A percentile compares a stretch with the other conserved stretches of the same genome.
Conservation (phyloP, 805 yeast species). For the Candida ulmi region DNA sequence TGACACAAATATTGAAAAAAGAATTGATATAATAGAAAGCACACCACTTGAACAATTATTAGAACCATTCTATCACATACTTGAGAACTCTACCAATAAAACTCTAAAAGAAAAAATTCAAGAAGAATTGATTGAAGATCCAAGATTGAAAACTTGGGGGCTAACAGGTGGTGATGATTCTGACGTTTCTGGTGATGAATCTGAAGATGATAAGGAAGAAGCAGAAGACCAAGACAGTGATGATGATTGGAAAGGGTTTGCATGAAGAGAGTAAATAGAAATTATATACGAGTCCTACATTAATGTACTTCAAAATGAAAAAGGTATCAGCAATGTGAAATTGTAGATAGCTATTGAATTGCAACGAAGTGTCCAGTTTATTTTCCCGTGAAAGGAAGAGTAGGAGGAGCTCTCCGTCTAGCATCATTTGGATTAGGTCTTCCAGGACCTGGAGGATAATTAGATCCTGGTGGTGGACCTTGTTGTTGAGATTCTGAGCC, state of each 20-base stretch:
- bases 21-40: slow-evolving; percentile 30
- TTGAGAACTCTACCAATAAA: slow-evolving; percentile 46
- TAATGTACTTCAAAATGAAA: no score
- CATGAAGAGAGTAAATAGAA: slow-evolving; percentile 1
- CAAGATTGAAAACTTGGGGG: slow-evolving; percentile 63
- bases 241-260: slow-evolving; percentile 39
- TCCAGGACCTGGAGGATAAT: neutral
- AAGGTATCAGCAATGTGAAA: no score
- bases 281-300: neutral
- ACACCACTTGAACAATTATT: slow-evolving; percentile 54
- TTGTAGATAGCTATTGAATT: no score
- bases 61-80: slow-evolving; percentile 53
- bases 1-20: slow-evolving; percentile 16
- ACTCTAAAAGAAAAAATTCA: slow-evolving; percentile 59
- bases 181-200: slow-evolving; percentile 10
- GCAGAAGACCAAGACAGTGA: slow-evolving; percentile 13
- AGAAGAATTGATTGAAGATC: slow-evolving; percentile 62
- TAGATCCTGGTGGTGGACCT: neutral
- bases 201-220: slow-evolving; percentile 21
- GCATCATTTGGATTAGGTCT: neutral
- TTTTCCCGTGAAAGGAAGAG: no score
- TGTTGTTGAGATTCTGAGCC: neutral
- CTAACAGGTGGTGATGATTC: slow-evolving; percentile 23
- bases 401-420: no score
- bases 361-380: no score